Evolutionary conservation across 108 stramenopile genomes (phyloP).

Genomic region (Conticribra guillardii): DNA sequence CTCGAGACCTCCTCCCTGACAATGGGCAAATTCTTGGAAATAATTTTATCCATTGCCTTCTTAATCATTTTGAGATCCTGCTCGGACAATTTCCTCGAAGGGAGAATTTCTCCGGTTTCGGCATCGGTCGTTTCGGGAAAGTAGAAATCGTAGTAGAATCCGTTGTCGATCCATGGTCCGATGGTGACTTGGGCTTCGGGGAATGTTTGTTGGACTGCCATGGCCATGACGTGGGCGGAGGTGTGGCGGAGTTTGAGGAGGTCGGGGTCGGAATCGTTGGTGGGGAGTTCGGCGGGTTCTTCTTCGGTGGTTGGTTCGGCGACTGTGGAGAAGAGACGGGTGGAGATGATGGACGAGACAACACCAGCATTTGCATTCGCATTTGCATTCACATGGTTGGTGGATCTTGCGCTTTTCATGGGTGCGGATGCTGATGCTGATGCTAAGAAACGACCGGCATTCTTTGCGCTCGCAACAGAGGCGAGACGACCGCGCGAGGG

Average conservation of each 20-base stretch:
- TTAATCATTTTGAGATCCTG: conserved; percentile 90
- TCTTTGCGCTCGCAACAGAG: no score
- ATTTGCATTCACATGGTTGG: no score
- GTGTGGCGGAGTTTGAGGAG: conserved; percentile 94
- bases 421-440: no score
- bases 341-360: conserved; percentile 12
- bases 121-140: conserved; percentile 78
- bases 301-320: conserved; percentile 31
- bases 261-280: conserved; percentile 90
- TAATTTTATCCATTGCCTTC: conserved; percentile 97
- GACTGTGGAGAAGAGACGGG: not conserved
- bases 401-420: no score
- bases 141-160: conserved; percentile 98
- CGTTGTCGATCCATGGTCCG: conserved; percentile 98
- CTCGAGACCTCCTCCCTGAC: conserved; percentile 88
- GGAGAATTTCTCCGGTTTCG: conserved; percentile 71
- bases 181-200: conserved; percentile 96
- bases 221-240: conserved; percentile 98
- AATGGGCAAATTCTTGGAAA: conserved; percentile 87
- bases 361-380: not conserved
- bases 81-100: conserved; percentile 74
- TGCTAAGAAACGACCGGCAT: no score
- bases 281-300: conserved; percentile 77
- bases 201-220: conserved; percentile 95
- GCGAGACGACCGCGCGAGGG: not conserved